A percentile compares a stretch with the other conserved stretches of the same genome.
These are phyloP conservation scores for Kuraishia piskuri DNA, from an alignment of 805 yeast genomes.

Conservation along the genomic window DNA sequence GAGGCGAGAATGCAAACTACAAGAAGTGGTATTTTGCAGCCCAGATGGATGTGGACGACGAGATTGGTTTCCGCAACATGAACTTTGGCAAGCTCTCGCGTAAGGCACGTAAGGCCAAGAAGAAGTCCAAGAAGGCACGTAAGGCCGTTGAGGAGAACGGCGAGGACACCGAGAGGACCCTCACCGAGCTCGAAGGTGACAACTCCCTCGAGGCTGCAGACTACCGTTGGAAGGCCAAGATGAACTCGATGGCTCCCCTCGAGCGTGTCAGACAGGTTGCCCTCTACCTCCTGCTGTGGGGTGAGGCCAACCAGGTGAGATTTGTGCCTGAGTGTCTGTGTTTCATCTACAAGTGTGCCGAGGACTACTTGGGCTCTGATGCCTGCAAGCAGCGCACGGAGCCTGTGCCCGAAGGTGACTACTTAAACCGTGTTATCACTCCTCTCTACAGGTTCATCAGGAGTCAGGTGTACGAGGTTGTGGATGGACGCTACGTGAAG, in stretches of 20 bases:
- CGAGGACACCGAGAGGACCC: constrained; percentile 47
- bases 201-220: constrained; percentile 79
- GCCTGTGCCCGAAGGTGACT: constrained; percentile 86
- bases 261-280: constrained; percentile 77
- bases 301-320: constrained; percentile 91
- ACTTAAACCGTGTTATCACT: constrained; percentile 82
- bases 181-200: constrained; percentile 71
- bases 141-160: constrained; percentile 60
- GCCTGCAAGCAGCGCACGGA: constrained; percentile 83
- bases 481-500: constrained; percentile 74
- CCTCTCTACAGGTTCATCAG: constrained; percentile 79
- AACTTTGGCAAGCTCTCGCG: constrained; percentile 64
- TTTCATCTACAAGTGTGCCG: constrained; percentile 92
- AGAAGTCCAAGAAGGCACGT: constrained; percentile 72
- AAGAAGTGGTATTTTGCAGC: constrained; percentile 88
- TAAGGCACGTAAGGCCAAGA: constrained; percentile 74
- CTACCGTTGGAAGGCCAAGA: constrained; percentile 74
- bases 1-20: constrained; percentile 81
- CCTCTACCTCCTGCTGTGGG: constrained; percentile 72
- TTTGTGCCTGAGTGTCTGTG: constrained; percentile 86
- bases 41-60: constrained; percentile 79
- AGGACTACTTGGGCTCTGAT: constrained; percentile 82
- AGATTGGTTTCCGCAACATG: constrained; percentile 78
- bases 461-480: constrained; percentile 74
- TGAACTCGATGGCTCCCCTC: constrained; percentile 64